Evolutionary conservation across 169 alveolate genomes (phyloP).

Genomic region (Cystoisospora suis): DNA sequence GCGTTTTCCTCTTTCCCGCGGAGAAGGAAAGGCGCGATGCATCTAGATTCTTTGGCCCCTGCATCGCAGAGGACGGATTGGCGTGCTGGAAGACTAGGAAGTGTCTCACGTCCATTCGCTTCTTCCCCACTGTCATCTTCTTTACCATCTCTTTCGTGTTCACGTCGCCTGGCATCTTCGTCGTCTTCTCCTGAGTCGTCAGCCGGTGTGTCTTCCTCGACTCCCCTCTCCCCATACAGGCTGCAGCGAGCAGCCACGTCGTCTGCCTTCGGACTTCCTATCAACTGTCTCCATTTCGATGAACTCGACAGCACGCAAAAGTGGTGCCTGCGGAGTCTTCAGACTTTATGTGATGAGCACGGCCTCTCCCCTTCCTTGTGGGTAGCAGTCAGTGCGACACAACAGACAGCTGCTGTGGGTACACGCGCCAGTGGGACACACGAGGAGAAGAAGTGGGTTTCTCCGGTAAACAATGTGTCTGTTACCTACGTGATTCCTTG

Average conservation of each 20-base stretch:
- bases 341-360: constrained; percentile 33
- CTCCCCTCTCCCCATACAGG: neutral
- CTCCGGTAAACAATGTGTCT: constrained; percentile 68
- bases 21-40: too few relatives aligned
- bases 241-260: too few relatives aligned
- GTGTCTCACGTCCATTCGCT: too few relatives aligned
- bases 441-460: constrained; percentile 67
- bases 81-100: too few relatives aligned
- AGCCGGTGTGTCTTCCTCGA: neutral
- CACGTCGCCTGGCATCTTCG: neutral
- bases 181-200: too few relatives aligned
- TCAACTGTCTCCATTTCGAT: constrained; percentile 45
- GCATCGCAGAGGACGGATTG: too few relatives aligned
- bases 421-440: constrained; percentile 67
- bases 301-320: constrained; percentile 72
- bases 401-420: constrained; percentile 75
- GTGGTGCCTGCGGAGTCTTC: constrained; percentile 69
- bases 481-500: constrained; percentile 68
- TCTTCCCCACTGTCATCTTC: too few relatives aligned
- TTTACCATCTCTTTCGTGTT: too few relatives aligned
- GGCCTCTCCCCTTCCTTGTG: constrained; percentile 41
- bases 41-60: too few relatives aligned
- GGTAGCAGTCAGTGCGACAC: constrained; percentile 66
- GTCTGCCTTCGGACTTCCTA: neutral
- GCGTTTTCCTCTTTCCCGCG: too few relatives aligned